A percentile compares a stretch with the other conserved stretches of the same genome.
phyloP scores from a whole-genome alignment of 176 grass and related monocot genomes.

The Zea luxurians region DNA sequence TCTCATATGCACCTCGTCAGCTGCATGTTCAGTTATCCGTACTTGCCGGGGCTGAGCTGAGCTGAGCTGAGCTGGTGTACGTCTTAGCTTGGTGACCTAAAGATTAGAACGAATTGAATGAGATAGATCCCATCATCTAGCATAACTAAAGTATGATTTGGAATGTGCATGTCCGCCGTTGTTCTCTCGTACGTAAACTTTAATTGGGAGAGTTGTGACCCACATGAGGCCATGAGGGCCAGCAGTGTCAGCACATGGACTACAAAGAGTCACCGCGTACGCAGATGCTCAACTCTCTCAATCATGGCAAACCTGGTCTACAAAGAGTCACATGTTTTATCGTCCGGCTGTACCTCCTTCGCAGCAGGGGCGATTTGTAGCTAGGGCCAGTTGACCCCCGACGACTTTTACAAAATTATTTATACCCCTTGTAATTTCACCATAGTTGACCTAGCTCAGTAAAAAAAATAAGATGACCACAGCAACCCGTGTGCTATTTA shows the following conservation, averaged over 20 bases:
- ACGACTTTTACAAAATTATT: no score
- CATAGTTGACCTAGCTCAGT: no score
- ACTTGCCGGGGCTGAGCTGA: constrained; percentile 23
- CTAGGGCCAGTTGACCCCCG: no score
- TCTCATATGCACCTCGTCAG: not conserved
- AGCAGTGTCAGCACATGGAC: constrained; percentile 48
- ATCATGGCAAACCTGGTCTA: no score
- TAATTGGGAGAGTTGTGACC: not conserved
- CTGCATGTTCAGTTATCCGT: constrained; percentile 43
- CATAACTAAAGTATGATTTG: constrained; percentile 18
- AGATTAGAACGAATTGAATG: not conserved
- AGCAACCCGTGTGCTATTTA: no score
- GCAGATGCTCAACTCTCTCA: no score
- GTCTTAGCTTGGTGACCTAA: constrained; percentile 22
- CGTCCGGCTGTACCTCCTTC: no score
- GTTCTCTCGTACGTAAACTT: not conserved
- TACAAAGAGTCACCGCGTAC: no score
- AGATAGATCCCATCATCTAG: not conserved
- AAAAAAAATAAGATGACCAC: no score
- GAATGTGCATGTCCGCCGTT: constrained; percentile 22
- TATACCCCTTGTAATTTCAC: no score
- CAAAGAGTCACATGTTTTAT: no score
- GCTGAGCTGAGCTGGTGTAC: constrained; percentile 3
- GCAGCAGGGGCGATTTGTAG: no score
- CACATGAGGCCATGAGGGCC: constrained; percentile 48